phyloP scores from a whole-genome alignment of 331 rosid species.

The Cydonia oblonga region DNA sequence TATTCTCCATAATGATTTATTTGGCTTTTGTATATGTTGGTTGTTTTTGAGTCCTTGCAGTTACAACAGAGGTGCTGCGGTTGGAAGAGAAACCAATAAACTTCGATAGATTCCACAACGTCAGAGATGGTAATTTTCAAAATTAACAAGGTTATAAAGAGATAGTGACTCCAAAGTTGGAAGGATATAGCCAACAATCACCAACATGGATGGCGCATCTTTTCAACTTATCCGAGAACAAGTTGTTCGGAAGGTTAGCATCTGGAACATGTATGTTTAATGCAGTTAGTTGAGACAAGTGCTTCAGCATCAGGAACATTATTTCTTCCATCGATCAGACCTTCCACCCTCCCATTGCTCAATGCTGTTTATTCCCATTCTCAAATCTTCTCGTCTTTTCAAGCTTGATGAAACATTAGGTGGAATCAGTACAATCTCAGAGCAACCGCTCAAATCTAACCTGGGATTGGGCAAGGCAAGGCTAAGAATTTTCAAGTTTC shows the following conservation, averaged over 20 bases:
- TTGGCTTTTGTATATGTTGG: too few species aligned
- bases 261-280: neutral
- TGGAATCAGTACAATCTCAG: neutral
- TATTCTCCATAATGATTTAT: neutral
- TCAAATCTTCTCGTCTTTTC: neutral
- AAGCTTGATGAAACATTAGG: conserved; percentile 7
- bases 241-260: neutral
- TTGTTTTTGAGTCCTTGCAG: neutral
- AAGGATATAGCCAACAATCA: neutral
- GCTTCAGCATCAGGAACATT: neutral
- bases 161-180: neutral
- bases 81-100: neutral
- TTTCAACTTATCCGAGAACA: neutral
- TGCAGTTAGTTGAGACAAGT: neutral
- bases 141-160: too few species aligned
- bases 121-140: neutral
- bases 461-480: neutral
- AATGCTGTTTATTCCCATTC: neutral
- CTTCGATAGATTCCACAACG: neutral
- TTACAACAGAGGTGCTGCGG: neutral
- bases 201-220: neutral
- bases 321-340: neutral
- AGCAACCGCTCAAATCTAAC: neutral
- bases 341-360: neutral
- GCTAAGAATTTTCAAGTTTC: neutral